Conservation (phyloP, 208 protist species). For the Trypanosomatidae sp. region DNA sequence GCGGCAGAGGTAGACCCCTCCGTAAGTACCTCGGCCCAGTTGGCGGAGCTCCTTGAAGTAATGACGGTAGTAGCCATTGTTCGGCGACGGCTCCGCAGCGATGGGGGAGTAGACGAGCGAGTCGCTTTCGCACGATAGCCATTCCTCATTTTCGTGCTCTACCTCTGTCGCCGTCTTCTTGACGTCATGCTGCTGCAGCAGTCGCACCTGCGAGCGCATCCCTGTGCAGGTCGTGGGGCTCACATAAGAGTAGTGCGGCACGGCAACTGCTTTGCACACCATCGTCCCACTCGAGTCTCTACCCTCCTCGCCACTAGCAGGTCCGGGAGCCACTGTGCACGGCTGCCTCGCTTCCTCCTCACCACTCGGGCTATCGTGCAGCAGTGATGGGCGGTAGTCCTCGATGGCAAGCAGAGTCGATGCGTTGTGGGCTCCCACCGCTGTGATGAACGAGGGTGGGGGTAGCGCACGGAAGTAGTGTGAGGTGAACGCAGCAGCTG, state of each 20-base stretch:
- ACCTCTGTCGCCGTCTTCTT: neutral
- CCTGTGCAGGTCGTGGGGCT: constrained; percentile 2
- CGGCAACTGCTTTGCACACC: neutral
- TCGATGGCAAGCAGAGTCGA: constrained; percentile 47
- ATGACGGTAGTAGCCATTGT: constrained; percentile 73
- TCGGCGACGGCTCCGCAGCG: constrained; percentile 5
- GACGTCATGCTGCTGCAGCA: constrained; percentile 9
- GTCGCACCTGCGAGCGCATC: neutral
- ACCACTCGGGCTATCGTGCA: neutral
- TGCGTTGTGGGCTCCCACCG: constrained; percentile 3
- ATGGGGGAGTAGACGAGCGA: constrained; percentile 26
- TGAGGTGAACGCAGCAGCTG: constrained; percentile 30
- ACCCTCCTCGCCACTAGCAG: neutral
- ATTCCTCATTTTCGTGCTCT: constrained; percentile 3
- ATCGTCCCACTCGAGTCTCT: neutral
- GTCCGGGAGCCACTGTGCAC: neutral
- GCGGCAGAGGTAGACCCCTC: constrained; percentile 86
- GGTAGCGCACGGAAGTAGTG: constrained; percentile 72
- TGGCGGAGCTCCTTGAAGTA: constrained; percentile 88
- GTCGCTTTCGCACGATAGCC: constrained; percentile 1
- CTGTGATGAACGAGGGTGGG: constrained; percentile 18
- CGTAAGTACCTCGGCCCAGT: constrained; percentile 83
- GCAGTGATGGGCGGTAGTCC: constrained; percentile 17
- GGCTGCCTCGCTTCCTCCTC: constrained; percentile 4
- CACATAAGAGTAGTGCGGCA: constrained; percentile 9